Base-by-base conservation (phyloP, 2,329 filamentous ascomycete species). In the Penicillium sp. region DNA sequence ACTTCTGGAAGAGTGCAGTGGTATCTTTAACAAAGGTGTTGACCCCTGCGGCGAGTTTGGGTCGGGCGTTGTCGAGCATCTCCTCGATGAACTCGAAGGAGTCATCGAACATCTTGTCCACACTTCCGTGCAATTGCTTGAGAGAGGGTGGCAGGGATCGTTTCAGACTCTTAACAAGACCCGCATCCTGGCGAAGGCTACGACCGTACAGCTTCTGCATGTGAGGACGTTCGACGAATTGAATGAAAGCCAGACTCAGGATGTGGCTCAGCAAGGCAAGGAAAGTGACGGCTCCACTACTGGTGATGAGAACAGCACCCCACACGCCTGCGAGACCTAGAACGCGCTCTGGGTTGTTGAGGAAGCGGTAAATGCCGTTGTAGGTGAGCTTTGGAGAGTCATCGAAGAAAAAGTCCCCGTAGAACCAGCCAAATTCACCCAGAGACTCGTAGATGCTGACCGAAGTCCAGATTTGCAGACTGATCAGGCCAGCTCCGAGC, bases 361-460 rank as follows among this genome's bases (percentile, higher is more conserved):
- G 81, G 77, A 96, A 99, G 48, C 94, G 91, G 75, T 99, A 99
- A 68, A 99, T 99, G 61, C 93, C 96, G 66, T 89, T 92, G 77
- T 99, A 99, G 0, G 91, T 97, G 61, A 97, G 82, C 76, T 94
- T 96, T 13, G 89, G 88, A 12, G 88, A 86, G 45, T 91, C 89
- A 61, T 97, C 91, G 72, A 94, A 97, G 82, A 99, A 97, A 80
- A 97, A 99, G 73, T 99, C 94, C 19, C 94, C 94, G 70, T 93
- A 97, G 81, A 97, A 97, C 93, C 93, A 99, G 67, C 94, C 94
- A 69, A 97, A 99, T 71, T 99, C 94, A 56, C 94, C 94, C 0
- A 99, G 85, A 2, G 91, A 96, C 50, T 97, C 92, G 74, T 97
- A 96, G 65, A 97, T 93, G 74, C 92, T 97, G 63, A 90, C 81